Conservation (phyloP, 2,329 filamentous ascomycete genomes). For the Cladosporium colombiae region DNA sequence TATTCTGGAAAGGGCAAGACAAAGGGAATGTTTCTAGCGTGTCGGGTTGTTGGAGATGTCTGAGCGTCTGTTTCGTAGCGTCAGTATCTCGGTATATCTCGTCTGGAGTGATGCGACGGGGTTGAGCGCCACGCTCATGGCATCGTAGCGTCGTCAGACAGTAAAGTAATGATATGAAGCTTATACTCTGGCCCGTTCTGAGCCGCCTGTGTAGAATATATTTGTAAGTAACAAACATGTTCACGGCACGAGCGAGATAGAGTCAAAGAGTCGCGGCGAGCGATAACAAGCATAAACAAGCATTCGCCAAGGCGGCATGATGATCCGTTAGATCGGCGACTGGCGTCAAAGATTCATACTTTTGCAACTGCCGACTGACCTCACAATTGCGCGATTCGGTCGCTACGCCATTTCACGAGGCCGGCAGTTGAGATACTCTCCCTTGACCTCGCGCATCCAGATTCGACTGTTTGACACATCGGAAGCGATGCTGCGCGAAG, state of each 20-base stretch:
- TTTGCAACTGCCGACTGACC: constrained; percentile 5
- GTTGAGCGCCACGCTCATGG: neutral
- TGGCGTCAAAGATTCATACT: neutral
- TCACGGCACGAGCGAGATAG: neutral
- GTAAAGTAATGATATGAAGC: neutral
- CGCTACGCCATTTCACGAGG: neutral
- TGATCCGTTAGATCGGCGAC: neutral
- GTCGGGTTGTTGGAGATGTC: neutral
- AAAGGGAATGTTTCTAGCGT: constrained; percentile 4
- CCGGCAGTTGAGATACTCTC: neutral
- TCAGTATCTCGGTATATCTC: neutral
- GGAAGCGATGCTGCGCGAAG: constrained; percentile 34
- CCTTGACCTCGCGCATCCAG: neutral
- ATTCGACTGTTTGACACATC: neutral
- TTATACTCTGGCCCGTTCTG: neutral
- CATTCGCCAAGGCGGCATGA: neutral
- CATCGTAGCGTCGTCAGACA: neutral
- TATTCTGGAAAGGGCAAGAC: neutral
- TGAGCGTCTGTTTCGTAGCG: neutral
- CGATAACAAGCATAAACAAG: neutral
- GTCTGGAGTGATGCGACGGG: neutral
- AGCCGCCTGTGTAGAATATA: too few relatives aligned
- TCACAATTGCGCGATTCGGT: neutral
- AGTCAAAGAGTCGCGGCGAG: neutral
- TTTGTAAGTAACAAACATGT: too few relatives aligned